Evolutionary conservation across 1,284 basidiomycete species (phyloP), one percentile per base, ranked within the genome.

Genomic region (Boletus mariae): DNA sequence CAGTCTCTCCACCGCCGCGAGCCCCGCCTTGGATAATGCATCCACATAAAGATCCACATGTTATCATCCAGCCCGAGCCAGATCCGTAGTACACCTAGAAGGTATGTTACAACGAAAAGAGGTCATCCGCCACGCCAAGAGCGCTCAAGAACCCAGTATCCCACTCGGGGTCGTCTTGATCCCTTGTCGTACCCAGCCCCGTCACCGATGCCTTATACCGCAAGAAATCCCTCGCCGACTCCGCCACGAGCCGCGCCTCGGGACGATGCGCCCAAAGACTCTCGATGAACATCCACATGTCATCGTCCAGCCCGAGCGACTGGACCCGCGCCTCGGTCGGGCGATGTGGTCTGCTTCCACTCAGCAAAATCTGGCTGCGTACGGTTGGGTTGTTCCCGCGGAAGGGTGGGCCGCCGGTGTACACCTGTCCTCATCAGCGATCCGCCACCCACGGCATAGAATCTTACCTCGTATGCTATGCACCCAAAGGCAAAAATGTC

Each of bases 401-500:
- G 6, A 63, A 65, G 12, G 65, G 61, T 2, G 65, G 51, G 0
- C 54, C 55, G 0, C 63, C 58, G 2, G 58, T 57, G 37, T 59
- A 67, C 11, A 55, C 38, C 64, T 62, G 23, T 11, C 7, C 29
- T 10, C 7, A 29, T 29, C 23, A 15, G 25, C 25, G 13, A 15
- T 3, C 8, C 4, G 23, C 40, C 10, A 26, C 3, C 25, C 12
- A 23, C 25, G 13, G 6, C 41, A 17, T 15, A 6, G 37, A 20
- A 8, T 42, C 23, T 13, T 3, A 69, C 64, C 66, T 69, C 65
- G 42, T 61, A 66, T 7, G 59, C 26, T 45, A 68, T 52, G n/a
- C 66, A 67, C 4, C 67, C 67, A 41, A 69, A 57, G 5, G 65
- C 58, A 31, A 70, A 69, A 32, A 68, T 65, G 28, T 69, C 67